Base-by-base conservation (phyloP, 2,329 filamentous ascomycete species). In the Xenosphaeropsis pyriputrescens region DNA sequence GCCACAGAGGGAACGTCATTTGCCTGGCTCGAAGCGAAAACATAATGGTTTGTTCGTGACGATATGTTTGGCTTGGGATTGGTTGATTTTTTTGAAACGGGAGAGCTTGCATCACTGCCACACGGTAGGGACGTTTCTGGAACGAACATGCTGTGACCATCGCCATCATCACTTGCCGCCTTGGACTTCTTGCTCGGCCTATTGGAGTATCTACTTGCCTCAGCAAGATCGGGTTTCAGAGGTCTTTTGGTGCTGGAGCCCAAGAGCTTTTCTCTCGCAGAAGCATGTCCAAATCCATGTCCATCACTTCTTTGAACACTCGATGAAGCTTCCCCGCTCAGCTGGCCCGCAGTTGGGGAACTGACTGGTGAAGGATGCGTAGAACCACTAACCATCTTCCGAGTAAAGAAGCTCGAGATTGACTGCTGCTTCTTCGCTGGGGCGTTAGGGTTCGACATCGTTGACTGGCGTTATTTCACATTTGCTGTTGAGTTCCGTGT, bases 341-440 rank as follows among this genome's bases (percentile, higher is more conserved):
- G 22, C 22, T 26, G 22, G 22, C 8, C 22, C 12, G 22, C 8
- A 26, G 22, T 11, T 9, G 22, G 12, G 8, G 22, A 26, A 26
- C 8, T 26, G 12, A 6, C 8, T 9, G 22, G 22, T 9, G 22
- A 9, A 26, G 22, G 54, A 50, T 29, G 59, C 6, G 47, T 35
- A 35, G 63, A 48, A 40, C 61, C 63, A 54, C 68, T 70, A 51
- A 60, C 55, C 11, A 71, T 61, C 41, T 70, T 78, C 12, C 74
- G 75, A 1, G 75, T 72, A 55, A 93, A 93, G 60, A 93, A 93
- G 53, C 77, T 88, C 3, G 85, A 91, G 43, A 95, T 79, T 1
- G 85, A 84, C 47, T 79, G 72, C 53, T 95, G 85, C 50, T 79
- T 83, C 40, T 50, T 49, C 30, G 13, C 35, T 45, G 48, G 39